Conservation (phyloP, 2,329 filamentous ascomycete species). For the Phaeosphaeria sp. region DNA sequence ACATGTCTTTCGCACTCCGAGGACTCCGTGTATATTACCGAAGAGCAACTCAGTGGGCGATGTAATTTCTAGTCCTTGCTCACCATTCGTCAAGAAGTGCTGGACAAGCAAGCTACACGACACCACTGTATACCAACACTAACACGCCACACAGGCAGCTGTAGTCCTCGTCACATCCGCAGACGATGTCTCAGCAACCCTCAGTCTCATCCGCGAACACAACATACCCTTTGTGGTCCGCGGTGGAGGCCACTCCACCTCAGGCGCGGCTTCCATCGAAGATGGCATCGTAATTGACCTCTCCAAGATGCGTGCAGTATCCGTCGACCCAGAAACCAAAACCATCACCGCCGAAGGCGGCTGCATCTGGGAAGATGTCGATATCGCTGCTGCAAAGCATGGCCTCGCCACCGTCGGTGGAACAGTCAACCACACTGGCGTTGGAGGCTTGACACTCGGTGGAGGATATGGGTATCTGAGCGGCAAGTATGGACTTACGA, state of each 20-base stretch:
- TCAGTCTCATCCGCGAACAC: constrained; percentile 30
- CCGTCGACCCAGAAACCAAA: constrained; percentile 54
- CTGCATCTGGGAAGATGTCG: constrained; percentile 62
- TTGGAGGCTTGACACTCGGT: constrained; percentile 62
- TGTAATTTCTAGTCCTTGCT: too few relatives aligned
- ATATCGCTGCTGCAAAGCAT: constrained; percentile 57
- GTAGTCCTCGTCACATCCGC: constrained; percentile 28
- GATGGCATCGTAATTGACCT: constrained; percentile 66
- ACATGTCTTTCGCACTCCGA: too few relatives aligned
- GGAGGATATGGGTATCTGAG: constrained; percentile 67
- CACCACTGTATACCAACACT: not conserved
- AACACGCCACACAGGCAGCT: constrained; percentile 17
- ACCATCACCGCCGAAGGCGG: constrained; percentile 61
- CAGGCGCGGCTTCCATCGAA: constrained; percentile 57
- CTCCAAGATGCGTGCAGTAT: constrained; percentile 57
- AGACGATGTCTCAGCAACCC: constrained; percentile 28
- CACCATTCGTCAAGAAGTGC: not conserved
- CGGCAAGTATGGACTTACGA: constrained; percentile 61
- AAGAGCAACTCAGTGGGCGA: too few relatives aligned
- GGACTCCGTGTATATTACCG: too few relatives aligned
- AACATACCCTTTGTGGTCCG: constrained; percentile 60
- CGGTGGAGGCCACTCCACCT: constrained; percentile 65
- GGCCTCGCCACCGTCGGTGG: constrained; percentile 67
- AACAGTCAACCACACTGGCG: constrained; percentile 68
- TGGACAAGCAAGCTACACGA: not conserved